Evolutionary conservation across 2,329 filamentous ascomycete genomes (phyloP).

Genomic region (Colletotrichum plurivorum): DNA sequence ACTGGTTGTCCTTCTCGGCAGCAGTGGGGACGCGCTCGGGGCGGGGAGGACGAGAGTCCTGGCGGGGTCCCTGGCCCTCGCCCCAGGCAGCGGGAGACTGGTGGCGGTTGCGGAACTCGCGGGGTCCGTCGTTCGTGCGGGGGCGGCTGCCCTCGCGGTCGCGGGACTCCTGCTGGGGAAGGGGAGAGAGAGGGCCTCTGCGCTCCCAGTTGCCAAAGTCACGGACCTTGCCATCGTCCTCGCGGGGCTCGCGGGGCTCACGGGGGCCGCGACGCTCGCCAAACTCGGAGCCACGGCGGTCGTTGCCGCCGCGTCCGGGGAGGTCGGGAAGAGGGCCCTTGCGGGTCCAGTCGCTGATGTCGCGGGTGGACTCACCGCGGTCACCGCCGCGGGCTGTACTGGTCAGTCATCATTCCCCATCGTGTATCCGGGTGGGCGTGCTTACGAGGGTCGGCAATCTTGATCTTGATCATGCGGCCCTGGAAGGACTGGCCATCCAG

Average conservation of each 20-base stretch:
- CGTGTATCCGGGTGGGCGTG: slow-evolving; percentile 45
- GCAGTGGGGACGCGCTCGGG: slow-evolving; percentile 83
- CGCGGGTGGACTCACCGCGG: slow-evolving; percentile 77
- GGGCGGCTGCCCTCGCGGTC: slow-evolving; percentile 70
- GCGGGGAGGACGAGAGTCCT: slow-evolving; percentile 77
- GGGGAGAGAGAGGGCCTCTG: slow-evolving; percentile 89
- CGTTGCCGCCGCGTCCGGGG: slow-evolving; percentile 66
- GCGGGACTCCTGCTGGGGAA: slow-evolving; percentile 64
- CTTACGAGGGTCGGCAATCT: slow-evolving; percentile 97
- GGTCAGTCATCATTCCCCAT: slow-evolving; percentile 51
- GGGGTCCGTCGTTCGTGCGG: slow-evolving; percentile 70
- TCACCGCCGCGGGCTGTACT: slow-evolving; percentile 85
- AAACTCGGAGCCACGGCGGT: slow-evolving; percentile 63
- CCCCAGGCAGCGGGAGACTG: slow-evolving; percentile 84
- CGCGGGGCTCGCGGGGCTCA: slow-evolving; percentile 73
- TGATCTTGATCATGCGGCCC: slow-evolving; percentile 91
- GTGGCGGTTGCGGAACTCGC: slow-evolving; percentile 72
- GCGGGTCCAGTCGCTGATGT: slow-evolving; percentile 91
- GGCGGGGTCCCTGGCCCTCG: slow-evolving; percentile 70
- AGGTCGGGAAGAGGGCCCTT: slow-evolving; percentile 89
- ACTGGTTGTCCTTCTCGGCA: slow-evolving; percentile 92
- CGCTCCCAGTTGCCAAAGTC: slow-evolving; percentile 95
- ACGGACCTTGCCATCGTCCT: slow-evolving; percentile 81
- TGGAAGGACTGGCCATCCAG: slow-evolving; percentile 88
- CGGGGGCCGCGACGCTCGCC: slow-evolving; percentile 58